Base-by-base conservation (phyloP, 257 asterid genomes). In the Solanum habrochaites region DNA sequence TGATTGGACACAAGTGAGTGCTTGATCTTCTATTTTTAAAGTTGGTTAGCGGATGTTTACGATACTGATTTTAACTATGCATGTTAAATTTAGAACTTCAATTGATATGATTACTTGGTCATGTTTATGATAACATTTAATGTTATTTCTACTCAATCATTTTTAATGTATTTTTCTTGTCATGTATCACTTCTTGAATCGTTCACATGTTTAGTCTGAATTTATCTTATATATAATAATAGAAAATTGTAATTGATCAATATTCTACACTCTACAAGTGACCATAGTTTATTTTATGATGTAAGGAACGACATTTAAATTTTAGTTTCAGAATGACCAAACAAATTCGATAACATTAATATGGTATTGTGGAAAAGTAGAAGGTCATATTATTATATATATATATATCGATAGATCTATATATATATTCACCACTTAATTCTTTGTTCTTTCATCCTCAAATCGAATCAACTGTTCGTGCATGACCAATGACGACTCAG, bases 1-100 rank as follows among this genome's bases (percentile, higher is more conserved):
- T 66, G 37, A 66, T 13, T 6, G 37, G 2, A 66, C 18, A 25
- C 18, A 25, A 25, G 18, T 9, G 3, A 12, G 10, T 13, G 37
- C 31, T 0, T 3, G 37, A 13, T 66, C 2, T 13, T 5, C 8
- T 64, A 6, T 11, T 0, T 66, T 6, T 0, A 14, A 25, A 25
- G 72, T 12, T 66, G 27, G 18, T 2, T 66, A 12, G 35, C n/a
- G n/a, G n/a, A n/a, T n/a, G n/a, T n/a, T n/a, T 25, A 66, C 1
- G 10, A 66, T 7, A 66, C 5, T 29, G 2, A 6, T 6, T 6
- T 3, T 0, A 7, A 66, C 2, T 2, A 1, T 25, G 18, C 11
- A 6, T 56, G 3, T 66, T 13, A 1, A 66, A 13, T 66, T 7
- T 14, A 56, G 18, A 25, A 66, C 4, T 27, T 27, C 27, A 6